Percentiles rank a stretch among this genome's conserved stretches.
These are phyloP conservation scores for Cucurbita pepo DNA, from an alignment of 306 rosid species.

Conservation along the genomic window DNA sequence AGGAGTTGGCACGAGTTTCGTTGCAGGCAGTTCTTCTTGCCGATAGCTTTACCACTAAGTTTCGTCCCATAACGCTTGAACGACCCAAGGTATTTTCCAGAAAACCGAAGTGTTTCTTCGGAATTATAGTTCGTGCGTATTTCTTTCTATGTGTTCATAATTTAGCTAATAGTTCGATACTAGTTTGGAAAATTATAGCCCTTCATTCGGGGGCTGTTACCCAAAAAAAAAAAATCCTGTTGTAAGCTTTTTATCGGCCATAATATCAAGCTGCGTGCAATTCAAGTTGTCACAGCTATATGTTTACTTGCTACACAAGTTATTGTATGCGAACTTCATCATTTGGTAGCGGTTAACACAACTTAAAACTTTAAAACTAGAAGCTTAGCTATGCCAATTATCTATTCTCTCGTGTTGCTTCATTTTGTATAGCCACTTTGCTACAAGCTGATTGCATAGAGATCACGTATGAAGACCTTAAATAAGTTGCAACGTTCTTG, in stretches of 20 bases:
- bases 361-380: not conserved
- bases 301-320: not conserved
- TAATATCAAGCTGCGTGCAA: not conserved
- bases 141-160: not conserved
- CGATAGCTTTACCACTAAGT: slow-evolving; percentile 79
- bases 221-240: not conserved
- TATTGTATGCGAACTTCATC: not conserved
- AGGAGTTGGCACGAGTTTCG: slow-evolving; percentile 61
- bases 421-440: not conserved
- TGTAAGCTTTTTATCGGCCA: not conserved
- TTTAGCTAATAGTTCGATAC: not conserved
- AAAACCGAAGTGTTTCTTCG: not conserved
- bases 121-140: not conserved
- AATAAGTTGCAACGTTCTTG: not conserved
- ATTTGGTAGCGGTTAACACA: not conserved
- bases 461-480: not conserved
- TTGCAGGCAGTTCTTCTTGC: slow-evolving; percentile 85
- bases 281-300: not conserved
- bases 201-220: not conserved
- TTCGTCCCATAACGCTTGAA: slow-evolving; percentile 93
- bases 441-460: not conserved
- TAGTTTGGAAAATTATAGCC: not conserved
- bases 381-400: not conserved
- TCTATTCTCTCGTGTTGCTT: not conserved
- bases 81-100: slow-evolving; percentile 62